Base-by-base conservation (phyloP, 768 basidiomycete genomes). In the Suillus hirtellus region DNA sequence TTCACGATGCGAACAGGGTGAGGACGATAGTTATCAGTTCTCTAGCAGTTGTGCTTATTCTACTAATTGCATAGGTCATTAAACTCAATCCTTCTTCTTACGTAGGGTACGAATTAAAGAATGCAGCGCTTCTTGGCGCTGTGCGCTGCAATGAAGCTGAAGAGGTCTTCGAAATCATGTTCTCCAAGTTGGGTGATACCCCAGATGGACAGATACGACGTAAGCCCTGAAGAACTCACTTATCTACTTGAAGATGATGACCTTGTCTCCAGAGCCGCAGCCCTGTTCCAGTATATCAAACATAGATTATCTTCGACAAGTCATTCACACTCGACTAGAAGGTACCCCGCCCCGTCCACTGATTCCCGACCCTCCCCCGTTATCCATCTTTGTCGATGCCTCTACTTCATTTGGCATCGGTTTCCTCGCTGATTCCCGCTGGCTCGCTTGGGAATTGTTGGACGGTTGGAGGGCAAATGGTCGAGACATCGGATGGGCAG, bases 401-500 rank as follows among this genome's bases (percentile, higher is more conserved):
- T 81, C 80, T 0, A 71, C 70, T 1, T 66, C 65, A 0, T 77
- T 71, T 68, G 82, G 82, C 0, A 80, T 83, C 17, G 81, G 82
- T 1, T 66, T 84, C 11, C 49, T 78, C 0, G 60, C 75, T 2
- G 64, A 76, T 8, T 68, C 67, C 1, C 47, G 55, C 1, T 84
- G 80, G 80, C 65, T 77, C 0, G 75, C 81, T 0, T 83, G 80
- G 82, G 66, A 71, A 34, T 68, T 82, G 12, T 69, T 60, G 19
- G 49, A 64, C 0, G 75, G 76, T 7, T 78, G 77, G 76, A 65
- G 68, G 17, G 42, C 55, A 4, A 60, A 70, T 0, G 71, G 72
- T 9, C 47, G 76, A 8, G 68, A 76, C 61, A 82, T 80, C 21
- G 75, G 76, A 6, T 83, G 82, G 81, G 78, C 76, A 0, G 82